Evolutionary conservation across 148 eudicot species (phyloP).

Genomic region (Polygonum aviculare): DNA sequence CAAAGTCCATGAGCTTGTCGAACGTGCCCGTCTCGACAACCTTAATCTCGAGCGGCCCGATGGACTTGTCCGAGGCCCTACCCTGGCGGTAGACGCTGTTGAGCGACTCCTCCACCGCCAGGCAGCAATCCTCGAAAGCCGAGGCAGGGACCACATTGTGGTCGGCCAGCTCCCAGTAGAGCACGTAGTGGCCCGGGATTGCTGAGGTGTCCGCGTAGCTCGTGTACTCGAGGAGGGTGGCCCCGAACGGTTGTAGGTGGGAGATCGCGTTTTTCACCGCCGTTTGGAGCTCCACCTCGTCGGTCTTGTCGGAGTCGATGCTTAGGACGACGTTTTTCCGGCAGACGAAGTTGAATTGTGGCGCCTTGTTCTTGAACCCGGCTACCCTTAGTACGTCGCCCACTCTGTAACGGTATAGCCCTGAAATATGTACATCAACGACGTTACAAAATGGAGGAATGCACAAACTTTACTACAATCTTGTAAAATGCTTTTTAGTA

Average conservation of each 20-base stretch:
- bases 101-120: slow-evolving; percentile 56
- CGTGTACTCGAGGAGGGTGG: slow-evolving; percentile 56
- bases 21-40: slow-evolving; percentile 61
- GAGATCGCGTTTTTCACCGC: slow-evolving; percentile 46
- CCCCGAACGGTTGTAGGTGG: slow-evolving; percentile 46
- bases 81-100: slow-evolving; percentile 77
- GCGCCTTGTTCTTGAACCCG: slow-evolving; percentile 78
- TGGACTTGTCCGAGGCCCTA: slow-evolving; percentile 65
- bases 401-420: slow-evolving; percentile 62
- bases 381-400: slow-evolving; percentile 65
- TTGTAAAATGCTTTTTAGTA: no score
- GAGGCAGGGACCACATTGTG: slow-evolving; percentile 39
- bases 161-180: slow-evolving; percentile 60
- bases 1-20: slow-evolving; percentile 72
- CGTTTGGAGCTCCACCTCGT: slow-evolving; percentile 65
- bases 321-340: slow-evolving; percentile 64
- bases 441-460: background rate
- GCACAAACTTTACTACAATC: no score
- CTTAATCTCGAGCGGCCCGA: slow-evolving; percentile 64
- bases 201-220: slow-evolving; percentile 52
- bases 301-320: slow-evolving; percentile 79
- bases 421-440: slow-evolving; percentile 18
- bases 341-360: slow-evolving; percentile 70
- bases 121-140: slow-evolving; percentile 58
- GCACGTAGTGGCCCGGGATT: slow-evolving; percentile 69